Conservation (phyloP, 2,329 filamentous ascomycete species). For the Aschersonia sp. region DNA sequence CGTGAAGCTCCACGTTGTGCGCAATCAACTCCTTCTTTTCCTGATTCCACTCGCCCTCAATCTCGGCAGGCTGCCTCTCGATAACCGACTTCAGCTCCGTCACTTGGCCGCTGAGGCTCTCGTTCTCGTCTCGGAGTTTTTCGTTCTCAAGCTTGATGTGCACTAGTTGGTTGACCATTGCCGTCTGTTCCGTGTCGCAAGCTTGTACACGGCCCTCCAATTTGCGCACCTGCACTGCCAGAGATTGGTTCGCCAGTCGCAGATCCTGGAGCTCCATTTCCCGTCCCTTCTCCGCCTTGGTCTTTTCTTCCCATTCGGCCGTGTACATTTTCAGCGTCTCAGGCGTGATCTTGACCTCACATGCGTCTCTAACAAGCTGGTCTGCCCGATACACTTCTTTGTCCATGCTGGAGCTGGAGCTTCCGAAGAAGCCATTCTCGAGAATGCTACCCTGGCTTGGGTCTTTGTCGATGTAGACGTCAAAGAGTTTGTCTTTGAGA, state of each 20-base stretch:
- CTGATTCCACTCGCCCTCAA: conserved; percentile 64
- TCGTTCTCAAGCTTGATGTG: conserved; percentile 89
- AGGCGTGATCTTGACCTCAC: conserved; percentile 69
- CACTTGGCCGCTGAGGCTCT: conserved; percentile 73
- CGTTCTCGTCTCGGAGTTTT: conserved; percentile 76
- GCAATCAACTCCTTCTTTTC: conserved; percentile 90
- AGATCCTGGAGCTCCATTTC: conserved; percentile 69
- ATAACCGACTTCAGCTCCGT: conserved; percentile 74
- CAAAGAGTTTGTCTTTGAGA: conserved; percentile 86
- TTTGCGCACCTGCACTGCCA: conserved; percentile 63
- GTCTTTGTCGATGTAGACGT: conserved; percentile 90
- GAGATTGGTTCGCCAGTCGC: conserved; percentile 47
- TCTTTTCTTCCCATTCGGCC: conserved; percentile 84
- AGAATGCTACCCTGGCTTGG: conserved; percentile 87
- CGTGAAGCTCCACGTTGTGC: conserved; percentile 82
- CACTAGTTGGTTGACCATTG: conserved; percentile 81
- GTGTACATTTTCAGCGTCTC: conserved; percentile 72
- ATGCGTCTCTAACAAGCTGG: conserved; percentile 83
- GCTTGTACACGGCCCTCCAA: conserved; percentile 81
- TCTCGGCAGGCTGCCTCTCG: conserved; percentile 75
- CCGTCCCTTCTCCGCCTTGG: conserved; percentile 64
- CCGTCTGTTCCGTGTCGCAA: conserved; percentile 80
- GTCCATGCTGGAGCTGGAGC: conserved; percentile 73
- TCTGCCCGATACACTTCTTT: conserved; percentile 95
- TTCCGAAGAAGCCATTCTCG: conserved; percentile 95